A percentile compares a stretch with the other conserved stretches of the same genome.
Conservation (phyloP, 495 filamentous ascomycete genomes). For the Neurospora sp. region DNA sequence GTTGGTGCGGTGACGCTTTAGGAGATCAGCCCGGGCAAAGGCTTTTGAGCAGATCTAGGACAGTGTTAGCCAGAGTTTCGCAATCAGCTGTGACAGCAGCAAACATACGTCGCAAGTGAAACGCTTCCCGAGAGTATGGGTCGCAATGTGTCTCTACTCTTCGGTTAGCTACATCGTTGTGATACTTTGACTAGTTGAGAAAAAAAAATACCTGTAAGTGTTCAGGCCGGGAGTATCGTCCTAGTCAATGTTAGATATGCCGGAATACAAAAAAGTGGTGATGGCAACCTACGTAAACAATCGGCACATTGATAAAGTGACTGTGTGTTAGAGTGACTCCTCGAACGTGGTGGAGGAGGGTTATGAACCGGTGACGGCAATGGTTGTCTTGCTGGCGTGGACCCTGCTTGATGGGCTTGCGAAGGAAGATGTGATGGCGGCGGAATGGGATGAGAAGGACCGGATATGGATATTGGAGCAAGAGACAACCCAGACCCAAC, state of each 20-base stretch:
- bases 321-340: constrained; percentile 17
- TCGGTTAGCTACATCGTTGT: not conserved
- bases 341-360: not conserved
- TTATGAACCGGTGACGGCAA: constrained; percentile 1
- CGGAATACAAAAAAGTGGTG: not conserved
- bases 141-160: constrained; percentile 40
- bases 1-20: constrained; percentile 45
- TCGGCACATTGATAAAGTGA: constrained; percentile 44
- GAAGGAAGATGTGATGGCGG: not conserved
- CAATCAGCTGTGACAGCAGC: not conserved
- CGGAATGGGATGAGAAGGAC: not conserved
- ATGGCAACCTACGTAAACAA: constrained; percentile 28
- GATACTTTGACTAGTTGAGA: not conserved
- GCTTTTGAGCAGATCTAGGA: constrained; percentile 41
- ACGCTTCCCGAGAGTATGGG: constrained; percentile 48
- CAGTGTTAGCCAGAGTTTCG: not conserved
- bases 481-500: not conserved
- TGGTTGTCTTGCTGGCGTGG: not conserved
- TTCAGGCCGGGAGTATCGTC: constrained; percentile 44
- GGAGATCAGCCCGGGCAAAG: constrained; percentile 43
- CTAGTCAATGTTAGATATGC: not conserved
- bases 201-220: constrained; percentile 31
- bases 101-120: constrained; percentile 29
- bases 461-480: constrained; percentile 1
- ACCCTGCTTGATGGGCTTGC: not conserved